Base-by-base conservation (phyloP, 768 basidiomycete species). In the Cystofilobasidium bisporidii region DNA sequence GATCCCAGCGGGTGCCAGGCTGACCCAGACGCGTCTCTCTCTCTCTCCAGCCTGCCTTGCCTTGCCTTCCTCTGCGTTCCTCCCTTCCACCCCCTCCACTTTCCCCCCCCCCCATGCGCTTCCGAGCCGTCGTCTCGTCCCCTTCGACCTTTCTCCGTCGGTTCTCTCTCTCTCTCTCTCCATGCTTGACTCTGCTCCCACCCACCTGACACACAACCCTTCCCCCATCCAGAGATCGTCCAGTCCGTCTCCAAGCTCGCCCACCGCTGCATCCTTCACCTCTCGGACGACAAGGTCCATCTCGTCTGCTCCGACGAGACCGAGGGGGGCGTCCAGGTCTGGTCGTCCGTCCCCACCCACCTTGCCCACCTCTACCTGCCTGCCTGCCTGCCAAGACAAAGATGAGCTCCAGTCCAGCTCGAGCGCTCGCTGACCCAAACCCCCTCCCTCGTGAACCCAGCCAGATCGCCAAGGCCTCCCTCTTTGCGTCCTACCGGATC, bases 261-360 rank as follows among this genome's bases (percentile, higher is more conserved):
- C 76, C 90, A 89, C 77, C 85, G 81, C 80, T 90, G 87, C 71
- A 85, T 89, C 65, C 84, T 92, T 74, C 86, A 85, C 76, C 88
- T 91, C 73, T 84, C 84, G 0, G 85, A 87, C 72, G 80, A 79
- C 18, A 83, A 83, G 43, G 85, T 91, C 80, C 85, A 86, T 69
- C 84, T 92, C 67, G 91, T 93, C 64, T 92, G 91, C 79, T 86
- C 87, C 67, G 87, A 89, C 63, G 82, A 83, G 45, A 86, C 85
- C 72, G 88, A 89, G 72, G 88, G 87, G 0, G 88, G 88, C 3
- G 85, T 90, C 5, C 90, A 92, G 75, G 88, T 92, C 61, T 92
- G 91, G 91, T 83, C 83, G 84, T 84, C 64, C 64, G 84, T 78
- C 33, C n/a, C 15, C 6, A 33, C 58, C 24, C 1, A 43, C 40